Percentiles rank a stretch among this genome's conserved stretches.
phyloP scores from a whole-genome alignment of 2,329 filamentous ascomycete genomes.

The Didymella pinodella region DNA sequence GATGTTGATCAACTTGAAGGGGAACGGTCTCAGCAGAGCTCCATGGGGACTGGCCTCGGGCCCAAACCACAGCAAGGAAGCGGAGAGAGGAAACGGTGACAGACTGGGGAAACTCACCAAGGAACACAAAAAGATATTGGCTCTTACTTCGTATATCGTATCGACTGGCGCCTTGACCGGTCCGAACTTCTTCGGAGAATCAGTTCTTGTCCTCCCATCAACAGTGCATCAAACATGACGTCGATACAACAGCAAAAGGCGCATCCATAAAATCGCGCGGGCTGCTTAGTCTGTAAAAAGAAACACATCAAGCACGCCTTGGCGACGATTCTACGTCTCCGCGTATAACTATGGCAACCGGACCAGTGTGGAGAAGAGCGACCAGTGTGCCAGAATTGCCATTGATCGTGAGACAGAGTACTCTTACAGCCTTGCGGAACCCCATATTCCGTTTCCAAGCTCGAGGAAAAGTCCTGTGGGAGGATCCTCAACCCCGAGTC shows the following conservation, averaged over 20 bases:
- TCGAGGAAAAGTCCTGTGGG: background rate
- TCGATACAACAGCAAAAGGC: background rate
- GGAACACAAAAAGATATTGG: background rate
- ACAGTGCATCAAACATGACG: background rate
- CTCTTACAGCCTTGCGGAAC: background rate
- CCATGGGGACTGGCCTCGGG: conserved; percentile 23
- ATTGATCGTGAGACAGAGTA: background rate
- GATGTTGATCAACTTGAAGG: conserved; percentile 34
- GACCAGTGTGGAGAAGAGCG: background rate
- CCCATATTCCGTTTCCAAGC: background rate
- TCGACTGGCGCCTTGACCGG: background rate
- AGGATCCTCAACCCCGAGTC: background rate
- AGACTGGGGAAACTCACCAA: background rate
- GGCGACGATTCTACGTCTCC: background rate
- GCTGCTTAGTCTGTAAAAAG: background rate
- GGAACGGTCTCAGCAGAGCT: conserved; percentile 19
- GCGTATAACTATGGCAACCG: background rate
- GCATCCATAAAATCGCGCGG: background rate
- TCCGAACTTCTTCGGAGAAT: background rate
- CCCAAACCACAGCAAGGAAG: conserved; percentile 5
- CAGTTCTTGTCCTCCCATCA: background rate
- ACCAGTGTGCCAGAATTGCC: background rate
- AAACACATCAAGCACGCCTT: background rate
- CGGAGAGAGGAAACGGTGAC: background rate
- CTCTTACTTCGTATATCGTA: background rate